A percentile compares a stretch with the other conserved stretches of the same genome.
phyloP scores from a whole-genome alignment of 1,284 basidiomycete genomes.

The Apiotrichum montevideense region DNA sequence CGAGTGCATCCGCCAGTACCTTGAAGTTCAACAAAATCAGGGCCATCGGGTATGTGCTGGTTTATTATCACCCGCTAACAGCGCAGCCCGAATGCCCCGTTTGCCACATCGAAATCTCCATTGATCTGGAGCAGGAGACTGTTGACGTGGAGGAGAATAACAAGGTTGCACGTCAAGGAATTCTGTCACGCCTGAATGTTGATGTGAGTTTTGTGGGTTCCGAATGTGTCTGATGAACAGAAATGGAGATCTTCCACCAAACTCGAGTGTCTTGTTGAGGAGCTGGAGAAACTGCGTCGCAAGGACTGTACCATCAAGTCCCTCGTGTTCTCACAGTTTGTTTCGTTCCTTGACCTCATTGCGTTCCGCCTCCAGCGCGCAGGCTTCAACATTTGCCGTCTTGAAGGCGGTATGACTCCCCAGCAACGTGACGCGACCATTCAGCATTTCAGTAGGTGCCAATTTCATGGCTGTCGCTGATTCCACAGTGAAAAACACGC shows the following conservation, averaged over 20 bases:
- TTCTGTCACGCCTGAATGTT: slow-evolving; percentile 82
- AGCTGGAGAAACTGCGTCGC: slow-evolving; percentile 72
- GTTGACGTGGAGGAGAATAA: slow-evolving; percentile 66
- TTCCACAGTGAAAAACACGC: slow-evolving; percentile 73
- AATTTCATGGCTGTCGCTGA: neutral
- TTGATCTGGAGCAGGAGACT: slow-evolving; percentile 89
- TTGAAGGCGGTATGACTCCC: slow-evolving; percentile 96
- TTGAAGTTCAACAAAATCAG: slow-evolving; percentile 56
- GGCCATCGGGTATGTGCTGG: slow-evolving; percentile 59
- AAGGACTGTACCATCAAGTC: slow-evolving; percentile 93
- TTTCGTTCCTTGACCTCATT: slow-evolving; percentile 62
- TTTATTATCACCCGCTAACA: neutral
- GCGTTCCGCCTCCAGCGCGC: slow-evolving; percentile 87
- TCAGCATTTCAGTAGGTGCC: slow-evolving; percentile 80
- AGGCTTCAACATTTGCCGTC: slow-evolving; percentile 87
- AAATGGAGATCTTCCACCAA: slow-evolving; percentile 93
- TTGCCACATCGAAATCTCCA: slow-evolving; percentile 86
- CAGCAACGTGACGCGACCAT: slow-evolving; percentile 93
- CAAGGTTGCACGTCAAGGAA: slow-evolving; percentile 72
- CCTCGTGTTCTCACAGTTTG: slow-evolving; percentile 62
- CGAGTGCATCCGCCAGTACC: slow-evolving; percentile 91
- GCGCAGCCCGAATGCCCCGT: slow-evolving; percentile 84
- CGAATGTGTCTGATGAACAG: slow-evolving; percentile 16
- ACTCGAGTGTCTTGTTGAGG: slow-evolving; percentile 94
- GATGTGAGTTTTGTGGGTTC: slow-evolving; percentile 48